phyloP scores from a whole-genome alignment of 1,139 yeast species.

The Pneumocystis oryctolagi region DNA sequence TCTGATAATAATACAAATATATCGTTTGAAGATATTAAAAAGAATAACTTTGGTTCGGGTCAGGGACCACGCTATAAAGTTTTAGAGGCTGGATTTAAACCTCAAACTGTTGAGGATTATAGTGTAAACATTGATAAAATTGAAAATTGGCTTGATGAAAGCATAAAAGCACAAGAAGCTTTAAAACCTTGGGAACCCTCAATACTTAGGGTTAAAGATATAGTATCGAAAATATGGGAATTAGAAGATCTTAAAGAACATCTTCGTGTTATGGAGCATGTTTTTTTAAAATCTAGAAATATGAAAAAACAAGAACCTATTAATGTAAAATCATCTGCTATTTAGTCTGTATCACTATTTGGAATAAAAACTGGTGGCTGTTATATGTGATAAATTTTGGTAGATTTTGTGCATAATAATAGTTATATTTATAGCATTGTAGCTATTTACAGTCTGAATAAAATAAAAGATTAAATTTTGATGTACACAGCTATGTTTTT shows the following conservation, averaged over 20 bases:
- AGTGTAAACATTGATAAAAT: slow-evolving; percentile 4
- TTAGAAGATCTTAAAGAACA: slow-evolving; percentile 6
- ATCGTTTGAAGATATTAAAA: background rate
- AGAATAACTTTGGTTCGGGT: background rate
- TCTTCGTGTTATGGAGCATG: background rate
- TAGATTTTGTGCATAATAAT: background rate
- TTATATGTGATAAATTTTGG: background rate
- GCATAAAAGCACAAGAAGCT: slow-evolving; percentile 6
- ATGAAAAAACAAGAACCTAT: background rate
- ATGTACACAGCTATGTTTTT: background rate
- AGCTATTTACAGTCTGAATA: background rate
- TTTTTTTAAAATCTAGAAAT: background rate
- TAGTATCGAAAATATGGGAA: slow-evolving; percentile 6
- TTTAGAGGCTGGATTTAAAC: slow-evolving; percentile 9
- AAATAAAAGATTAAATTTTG: background rate
- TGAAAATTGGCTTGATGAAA: slow-evolving; percentile 11
- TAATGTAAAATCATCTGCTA: background rate
- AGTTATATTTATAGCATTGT: background rate
- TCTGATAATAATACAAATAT: background rate
- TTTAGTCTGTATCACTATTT: background rate
- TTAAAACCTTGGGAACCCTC: slow-evolving; percentile 8
- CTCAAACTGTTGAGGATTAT: slow-evolving; percentile 5
- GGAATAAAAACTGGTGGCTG: background rate
- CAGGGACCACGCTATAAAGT: slow-evolving; percentile 1
- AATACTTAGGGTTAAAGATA: slow-evolving; percentile 4